A percentile compares a stretch with the other conserved stretches of the same genome.
phyloP scores from a whole-genome alignment of 1,284 basidiomycete genomes.

The Vanrija humicola region DNA sequence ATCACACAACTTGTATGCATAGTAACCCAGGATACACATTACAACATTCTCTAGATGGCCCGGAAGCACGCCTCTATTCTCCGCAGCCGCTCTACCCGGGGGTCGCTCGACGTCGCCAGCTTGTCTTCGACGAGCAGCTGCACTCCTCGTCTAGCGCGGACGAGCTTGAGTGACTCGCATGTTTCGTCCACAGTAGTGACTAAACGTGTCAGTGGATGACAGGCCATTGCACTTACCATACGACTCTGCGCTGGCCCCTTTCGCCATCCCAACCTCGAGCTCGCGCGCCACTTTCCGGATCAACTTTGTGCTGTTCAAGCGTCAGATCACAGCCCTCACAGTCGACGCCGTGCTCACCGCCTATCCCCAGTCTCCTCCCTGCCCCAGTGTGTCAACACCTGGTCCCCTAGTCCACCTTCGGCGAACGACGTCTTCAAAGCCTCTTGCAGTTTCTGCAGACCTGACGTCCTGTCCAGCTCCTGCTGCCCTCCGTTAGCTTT shows the following conservation, averaged over 20 bases:
- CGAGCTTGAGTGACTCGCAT: slow-evolving; percentile 12
- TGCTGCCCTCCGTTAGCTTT: not conserved
- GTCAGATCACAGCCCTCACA: not conserved
- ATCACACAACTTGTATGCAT: slow-evolving; percentile 14
- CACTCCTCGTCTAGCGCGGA: slow-evolving; percentile 13
- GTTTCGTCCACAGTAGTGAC: slow-evolving; percentile 4
- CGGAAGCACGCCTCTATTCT: slow-evolving; percentile 12
- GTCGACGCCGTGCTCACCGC: slow-evolving; percentile 4
- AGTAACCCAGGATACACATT: not conserved
- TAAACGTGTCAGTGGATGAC: not conserved
- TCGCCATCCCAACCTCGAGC: slow-evolving; percentile 11
- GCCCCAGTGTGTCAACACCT: slow-evolving; percentile 16
- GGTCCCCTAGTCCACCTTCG: slow-evolving; percentile 9
- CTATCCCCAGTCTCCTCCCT: slow-evolving; percentile 7
- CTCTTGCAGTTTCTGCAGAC: slow-evolving; percentile 10
- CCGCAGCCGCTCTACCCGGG: slow-evolving; percentile 6
- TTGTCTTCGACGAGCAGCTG: slow-evolving; percentile 4
- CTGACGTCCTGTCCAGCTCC: slow-evolving; percentile 3
- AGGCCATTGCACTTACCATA: slow-evolving; percentile 2
- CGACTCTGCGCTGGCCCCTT: slow-evolving; percentile 1
- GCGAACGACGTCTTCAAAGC: slow-evolving; percentile 8
- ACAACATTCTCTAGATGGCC: not conserved
- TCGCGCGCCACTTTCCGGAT: slow-evolving; percentile 10
- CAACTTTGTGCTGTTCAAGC: not conserved
- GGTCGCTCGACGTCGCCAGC: slow-evolving; percentile 1